Evolutionary conservation across 2,329 filamentous ascomycete genomes (phyloP).

Genomic region (Trichoderma aggressivum): DNA sequence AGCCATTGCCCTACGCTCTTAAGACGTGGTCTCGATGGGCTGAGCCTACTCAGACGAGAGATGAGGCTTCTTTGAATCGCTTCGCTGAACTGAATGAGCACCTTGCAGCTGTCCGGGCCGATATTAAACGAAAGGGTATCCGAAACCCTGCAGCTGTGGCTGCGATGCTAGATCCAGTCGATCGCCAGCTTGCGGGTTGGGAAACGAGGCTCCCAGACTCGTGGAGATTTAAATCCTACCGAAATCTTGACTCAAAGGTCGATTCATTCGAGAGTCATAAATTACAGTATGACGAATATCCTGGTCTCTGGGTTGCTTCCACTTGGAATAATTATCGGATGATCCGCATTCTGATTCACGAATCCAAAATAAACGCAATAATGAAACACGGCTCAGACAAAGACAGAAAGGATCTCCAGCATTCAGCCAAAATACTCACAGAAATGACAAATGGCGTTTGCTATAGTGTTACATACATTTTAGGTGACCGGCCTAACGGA

Average conservation of each 20-base stretch:
- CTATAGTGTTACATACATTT: constrained; percentile 23
- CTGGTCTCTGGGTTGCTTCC: not conserved
- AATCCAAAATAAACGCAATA: not conserved
- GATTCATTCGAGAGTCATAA: not conserved
- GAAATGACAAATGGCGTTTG: constrained; percentile 23
- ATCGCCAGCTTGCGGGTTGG: not conserved
- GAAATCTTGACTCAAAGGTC: not conserved
- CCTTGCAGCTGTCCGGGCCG: not conserved
- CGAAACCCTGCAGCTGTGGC: not conserved
- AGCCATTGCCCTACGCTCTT: not conserved
- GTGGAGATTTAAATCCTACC: not conserved
- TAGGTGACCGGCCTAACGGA: constrained; percentile 16
- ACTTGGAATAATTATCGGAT: not conserved
- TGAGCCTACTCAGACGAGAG: not conserved
- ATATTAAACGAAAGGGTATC: not conserved
- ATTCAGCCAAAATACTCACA: constrained; percentile 12
- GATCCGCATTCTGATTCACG: not conserved
- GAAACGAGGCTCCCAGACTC: not conserved
- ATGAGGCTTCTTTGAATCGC: not conserved
- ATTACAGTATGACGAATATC: not conserved
- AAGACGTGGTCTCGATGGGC: not conserved
- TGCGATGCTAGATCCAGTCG: not conserved
- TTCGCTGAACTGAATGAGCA: not conserved
- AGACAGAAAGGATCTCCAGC: not conserved
- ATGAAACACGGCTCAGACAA: not conserved